Evolutionary conservation across 345 rosid genomes (phyloP).

Genomic region (Citropsis articulata): DNA sequence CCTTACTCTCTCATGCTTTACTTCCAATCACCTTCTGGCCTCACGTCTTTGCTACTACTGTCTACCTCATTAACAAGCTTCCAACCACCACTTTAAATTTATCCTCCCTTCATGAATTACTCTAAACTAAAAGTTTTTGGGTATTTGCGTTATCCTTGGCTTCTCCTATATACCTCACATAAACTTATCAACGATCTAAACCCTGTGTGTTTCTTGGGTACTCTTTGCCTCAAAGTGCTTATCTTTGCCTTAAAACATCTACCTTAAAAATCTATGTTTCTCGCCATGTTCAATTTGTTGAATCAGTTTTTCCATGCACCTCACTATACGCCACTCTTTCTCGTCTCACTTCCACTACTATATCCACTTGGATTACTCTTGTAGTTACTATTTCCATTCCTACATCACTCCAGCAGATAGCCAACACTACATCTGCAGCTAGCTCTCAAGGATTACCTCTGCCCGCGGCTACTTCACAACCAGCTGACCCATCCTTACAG

Average conservation of each 20-base stretch:
- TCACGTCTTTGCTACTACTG: neutral
- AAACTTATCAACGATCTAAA: neutral
- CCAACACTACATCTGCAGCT: too few species aligned
- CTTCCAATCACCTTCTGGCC: neutral
- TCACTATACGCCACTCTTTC: too few species aligned
- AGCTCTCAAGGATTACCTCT: too few species aligned
- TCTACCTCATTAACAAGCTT: neutral
- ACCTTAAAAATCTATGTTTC: too few species aligned
- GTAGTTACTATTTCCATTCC: too few species aligned
- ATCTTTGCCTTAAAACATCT: neutral
- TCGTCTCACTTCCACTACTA: too few species aligned
- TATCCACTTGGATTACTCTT: too few species aligned
- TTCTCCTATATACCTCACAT: neutral
- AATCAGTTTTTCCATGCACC: too few species aligned
- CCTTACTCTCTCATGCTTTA: neutral
- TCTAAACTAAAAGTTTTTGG: neutral
- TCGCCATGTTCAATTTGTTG: too few species aligned
- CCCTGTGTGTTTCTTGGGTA: neutral
- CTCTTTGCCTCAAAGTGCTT: conserved; percentile 2
- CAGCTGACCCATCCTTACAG: too few species aligned
- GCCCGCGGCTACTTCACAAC: too few species aligned
- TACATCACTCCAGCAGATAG: too few species aligned
- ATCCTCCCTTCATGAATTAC: neutral
- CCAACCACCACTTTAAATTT: neutral
- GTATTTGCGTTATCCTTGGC: neutral